Evolutionary conservation across 768 basidiomycete species (phyloP).

Genomic region (Rhodosporidiobolus odoratus): DNA sequence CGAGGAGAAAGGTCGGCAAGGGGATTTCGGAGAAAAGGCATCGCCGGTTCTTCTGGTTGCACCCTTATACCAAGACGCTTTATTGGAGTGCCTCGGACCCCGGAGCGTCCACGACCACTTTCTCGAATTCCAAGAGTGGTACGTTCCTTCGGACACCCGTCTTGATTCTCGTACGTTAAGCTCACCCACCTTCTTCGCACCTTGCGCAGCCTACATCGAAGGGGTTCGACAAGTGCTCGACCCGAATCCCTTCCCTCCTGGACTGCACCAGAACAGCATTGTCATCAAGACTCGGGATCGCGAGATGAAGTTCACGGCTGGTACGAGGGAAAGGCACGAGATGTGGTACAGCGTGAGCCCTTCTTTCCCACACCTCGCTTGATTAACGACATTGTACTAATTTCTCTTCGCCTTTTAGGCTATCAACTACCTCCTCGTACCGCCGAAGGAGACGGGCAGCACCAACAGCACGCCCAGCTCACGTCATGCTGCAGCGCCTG

Average conservation of each 20-base stretch:
- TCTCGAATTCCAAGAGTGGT: slow-evolving; percentile 97
- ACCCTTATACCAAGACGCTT: slow-evolving; percentile 94
- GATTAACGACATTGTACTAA: not conserved
- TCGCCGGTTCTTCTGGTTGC: slow-evolving; percentile 96
- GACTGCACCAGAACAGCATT: slow-evolving; percentile 85
- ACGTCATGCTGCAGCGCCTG: not conserved
- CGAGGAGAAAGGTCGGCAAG: slow-evolving; percentile 77
- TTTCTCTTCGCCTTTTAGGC: slow-evolving; percentile 55
- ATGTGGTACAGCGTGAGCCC: slow-evolving; percentile 66
- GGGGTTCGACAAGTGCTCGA: slow-evolving; percentile 86
- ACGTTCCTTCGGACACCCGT: slow-evolving; percentile 48
- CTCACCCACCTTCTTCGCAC: not conserved
- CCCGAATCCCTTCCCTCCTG: slow-evolving; percentile 91
- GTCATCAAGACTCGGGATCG: slow-evolving; percentile 85
- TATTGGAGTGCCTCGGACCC: slow-evolving; percentile 96
- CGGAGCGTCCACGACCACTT: slow-evolving; percentile 75
- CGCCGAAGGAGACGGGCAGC: slow-evolving; percentile 52
- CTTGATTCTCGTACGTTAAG: not conserved
- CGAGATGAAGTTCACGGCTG: slow-evolving; percentile 98
- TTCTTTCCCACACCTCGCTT: slow-evolving; percentile 8
- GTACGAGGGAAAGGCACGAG: slow-evolving; percentile 89
- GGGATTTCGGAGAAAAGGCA: slow-evolving; percentile 85
- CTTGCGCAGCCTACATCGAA: slow-evolving; percentile 56
- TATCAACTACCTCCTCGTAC: slow-evolving; percentile 77
- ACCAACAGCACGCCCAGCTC: slow-evolving; percentile 18